Percentiles rank a stretch among this genome's conserved stretches.
Conservation (phyloP, 2,329 filamentous ascomycete genomes). For the Sporothrix pseudoabietina region DNA sequence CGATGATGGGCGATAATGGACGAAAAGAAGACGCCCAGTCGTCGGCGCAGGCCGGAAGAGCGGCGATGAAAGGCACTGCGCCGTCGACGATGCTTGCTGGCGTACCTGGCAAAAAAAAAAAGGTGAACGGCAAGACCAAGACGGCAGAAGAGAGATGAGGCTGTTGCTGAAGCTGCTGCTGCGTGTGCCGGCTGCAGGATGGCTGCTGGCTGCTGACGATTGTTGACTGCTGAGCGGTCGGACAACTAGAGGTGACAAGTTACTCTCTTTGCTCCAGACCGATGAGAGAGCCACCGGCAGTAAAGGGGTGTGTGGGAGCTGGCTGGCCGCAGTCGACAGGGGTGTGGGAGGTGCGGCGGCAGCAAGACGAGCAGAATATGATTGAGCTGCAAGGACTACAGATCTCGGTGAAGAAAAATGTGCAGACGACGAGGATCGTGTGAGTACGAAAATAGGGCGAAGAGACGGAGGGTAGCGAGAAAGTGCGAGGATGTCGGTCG, state of each 20-base stretch:
- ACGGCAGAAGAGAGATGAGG: not conserved
- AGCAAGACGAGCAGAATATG: not conserved
- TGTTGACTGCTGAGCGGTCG: not conserved
- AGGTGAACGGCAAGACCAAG: too few species aligned
- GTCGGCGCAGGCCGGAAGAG: not conserved
- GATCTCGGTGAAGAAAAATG: slow-evolving; percentile 26
- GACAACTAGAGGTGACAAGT: slow-evolving; percentile 10
- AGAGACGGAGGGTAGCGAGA: not conserved
- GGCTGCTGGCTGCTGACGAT: not conserved
- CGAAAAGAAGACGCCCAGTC: not conserved
- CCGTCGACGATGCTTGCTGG: not conserved
- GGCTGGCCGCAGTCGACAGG: not conserved
- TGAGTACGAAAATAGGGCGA: not conserved
- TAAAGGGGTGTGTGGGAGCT: slow-evolving; percentile 13
- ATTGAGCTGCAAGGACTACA: slow-evolving; percentile 15
- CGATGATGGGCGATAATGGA: not conserved
- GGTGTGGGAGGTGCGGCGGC: slow-evolving; percentile 12
- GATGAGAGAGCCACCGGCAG: not conserved
- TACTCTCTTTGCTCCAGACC: not conserved
- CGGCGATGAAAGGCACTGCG: not conserved
- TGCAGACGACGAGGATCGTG: slow-evolving; percentile 19
- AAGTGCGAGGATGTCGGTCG: slow-evolving; percentile 13
- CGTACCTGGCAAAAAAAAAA: not conserved
- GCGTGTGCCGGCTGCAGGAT: not conserved
- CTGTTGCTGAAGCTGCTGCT: too few species aligned